A percentile compares a stretch with the other conserved stretches of the same genome.
These are phyloP conservation scores for Trichosporon sp. DNA, from an alignment of 1,284 basidiomycete genomes.

Conservation along the genomic window DNA sequence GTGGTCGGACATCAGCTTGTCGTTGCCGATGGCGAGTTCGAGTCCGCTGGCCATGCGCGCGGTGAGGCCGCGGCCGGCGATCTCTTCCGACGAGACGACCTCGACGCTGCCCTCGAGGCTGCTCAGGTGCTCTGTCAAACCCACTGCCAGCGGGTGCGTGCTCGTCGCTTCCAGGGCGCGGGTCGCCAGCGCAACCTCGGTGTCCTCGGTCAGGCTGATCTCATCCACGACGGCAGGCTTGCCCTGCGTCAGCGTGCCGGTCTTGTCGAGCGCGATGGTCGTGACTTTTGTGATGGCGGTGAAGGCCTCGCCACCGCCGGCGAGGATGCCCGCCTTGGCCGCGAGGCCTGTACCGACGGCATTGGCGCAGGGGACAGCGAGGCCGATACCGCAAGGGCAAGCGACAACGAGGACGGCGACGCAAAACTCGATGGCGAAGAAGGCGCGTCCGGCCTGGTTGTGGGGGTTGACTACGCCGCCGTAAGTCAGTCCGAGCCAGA, in stretches of 20 bases:
- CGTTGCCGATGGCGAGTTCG: slow-evolving; percentile 54
- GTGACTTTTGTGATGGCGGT: slow-evolving; percentile 80
- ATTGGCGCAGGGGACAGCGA: slow-evolving; percentile 95
- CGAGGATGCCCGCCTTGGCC: slow-evolving; percentile 92
- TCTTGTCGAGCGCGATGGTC: slow-evolving; percentile 90
- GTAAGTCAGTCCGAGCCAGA: slow-evolving; percentile 77
- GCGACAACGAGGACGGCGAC: slow-evolving; percentile 98
- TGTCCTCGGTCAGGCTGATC: not conserved
- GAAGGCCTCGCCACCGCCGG: slow-evolving; percentile 88
- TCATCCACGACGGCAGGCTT: slow-evolving; percentile 50
- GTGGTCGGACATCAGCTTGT: slow-evolving; percentile 19
- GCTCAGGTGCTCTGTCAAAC: slow-evolving; percentile 65
- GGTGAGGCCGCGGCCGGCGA: slow-evolving; percentile 83
- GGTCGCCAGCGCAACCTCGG: slow-evolving; percentile 57
- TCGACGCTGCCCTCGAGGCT: slow-evolving; percentile 54
- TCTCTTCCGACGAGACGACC: slow-evolving; percentile 56
- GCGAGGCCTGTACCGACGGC: slow-evolving; percentile 99
- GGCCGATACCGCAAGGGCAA: slow-evolving; percentile 93
- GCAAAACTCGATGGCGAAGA: slow-evolving; percentile 93
- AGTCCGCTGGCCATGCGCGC: slow-evolving; percentile 60
- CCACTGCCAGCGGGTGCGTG: slow-evolving; percentile 93
- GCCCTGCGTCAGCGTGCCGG: slow-evolving; percentile 90
- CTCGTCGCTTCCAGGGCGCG: slow-evolving; percentile 82
- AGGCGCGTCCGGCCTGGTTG: slow-evolving; percentile 70
- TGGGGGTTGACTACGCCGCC: slow-evolving; percentile 63